Evolutionary conservation across 2,329 filamentous ascomycete species (phyloP).

Genomic region (Fusarium humuli): DNA sequence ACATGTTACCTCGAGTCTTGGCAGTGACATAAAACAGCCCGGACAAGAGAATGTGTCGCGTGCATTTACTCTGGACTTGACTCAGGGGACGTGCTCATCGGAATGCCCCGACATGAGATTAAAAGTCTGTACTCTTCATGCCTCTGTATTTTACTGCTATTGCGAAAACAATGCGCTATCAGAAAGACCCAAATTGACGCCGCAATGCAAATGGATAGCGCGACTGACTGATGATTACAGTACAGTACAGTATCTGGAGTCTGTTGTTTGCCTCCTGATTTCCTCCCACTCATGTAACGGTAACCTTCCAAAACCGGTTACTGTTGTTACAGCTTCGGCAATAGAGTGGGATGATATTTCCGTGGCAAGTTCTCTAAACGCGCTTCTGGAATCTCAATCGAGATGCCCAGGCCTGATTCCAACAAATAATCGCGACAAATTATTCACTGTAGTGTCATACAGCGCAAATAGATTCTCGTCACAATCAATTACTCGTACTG

Average conservation of each 20-base stretch:
- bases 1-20: conserved; percentile 4
- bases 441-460: neutral
- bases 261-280: neutral
- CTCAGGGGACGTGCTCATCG: neutral
- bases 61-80: neutral
- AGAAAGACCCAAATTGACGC: too few species aligned
- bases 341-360: conserved; percentile 2
- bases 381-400: neutral
- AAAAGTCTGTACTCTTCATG: neutral
- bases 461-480: neutral
- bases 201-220: neutral
- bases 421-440: neutral
- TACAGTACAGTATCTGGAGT: neutral
- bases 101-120: neutral
- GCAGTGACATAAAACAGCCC: neutral
- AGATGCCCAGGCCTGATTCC: neutral
- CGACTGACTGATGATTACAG: neutral
- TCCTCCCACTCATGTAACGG: conserved; percentile 28
- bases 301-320: conserved; percentile 38
- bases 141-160: neutral
- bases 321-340: conserved; percentile 3
- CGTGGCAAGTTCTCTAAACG: conserved; percentile 1
- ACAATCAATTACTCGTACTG: neutral
- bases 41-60: neutral
- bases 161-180: neutral